Conservation (phyloP, 306 rosid species). For the Leucaena leucocephala region DNA sequence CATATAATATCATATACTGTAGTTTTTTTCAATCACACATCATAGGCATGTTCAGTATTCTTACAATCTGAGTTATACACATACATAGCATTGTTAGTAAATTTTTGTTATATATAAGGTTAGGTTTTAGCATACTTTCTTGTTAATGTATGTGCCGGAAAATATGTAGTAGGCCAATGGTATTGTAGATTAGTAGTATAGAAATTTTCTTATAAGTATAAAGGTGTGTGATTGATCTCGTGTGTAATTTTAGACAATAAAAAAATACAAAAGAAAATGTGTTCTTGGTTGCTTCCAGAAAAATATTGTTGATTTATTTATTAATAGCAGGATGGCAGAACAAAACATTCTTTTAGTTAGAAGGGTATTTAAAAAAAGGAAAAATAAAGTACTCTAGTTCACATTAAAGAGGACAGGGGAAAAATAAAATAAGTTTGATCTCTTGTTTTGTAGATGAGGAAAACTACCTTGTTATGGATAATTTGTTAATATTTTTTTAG, state of each 20-base stretch:
- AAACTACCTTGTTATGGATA: no score
- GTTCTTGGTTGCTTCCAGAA: background rate
- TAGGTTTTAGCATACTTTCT: conserved; percentile 50
- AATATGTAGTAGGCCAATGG: no score
- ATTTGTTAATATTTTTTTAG: no score
- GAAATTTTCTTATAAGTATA: no score
- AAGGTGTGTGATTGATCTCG: no score
- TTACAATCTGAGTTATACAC: background rate
- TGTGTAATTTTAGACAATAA: no score
- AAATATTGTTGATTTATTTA: background rate
- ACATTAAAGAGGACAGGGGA: background rate
- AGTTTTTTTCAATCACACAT: background rate
- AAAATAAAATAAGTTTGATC: background rate
- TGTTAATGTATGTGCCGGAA: background rate
- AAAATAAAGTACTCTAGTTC: background rate
- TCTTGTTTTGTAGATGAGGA: background rate
- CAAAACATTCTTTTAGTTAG: background rate
- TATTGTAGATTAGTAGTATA: no score
- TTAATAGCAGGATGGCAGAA: background rate
- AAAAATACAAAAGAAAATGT: no score
- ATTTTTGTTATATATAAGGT: background rate
- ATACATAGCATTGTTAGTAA: background rate
- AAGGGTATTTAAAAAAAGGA: background rate
- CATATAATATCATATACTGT: background rate
- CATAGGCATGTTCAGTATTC: background rate